These are phyloP conservation scores for Phylloporus scabripes DNA, from an alignment of 768 basidiomycete genomes.

Conservation along the genomic window DNA sequence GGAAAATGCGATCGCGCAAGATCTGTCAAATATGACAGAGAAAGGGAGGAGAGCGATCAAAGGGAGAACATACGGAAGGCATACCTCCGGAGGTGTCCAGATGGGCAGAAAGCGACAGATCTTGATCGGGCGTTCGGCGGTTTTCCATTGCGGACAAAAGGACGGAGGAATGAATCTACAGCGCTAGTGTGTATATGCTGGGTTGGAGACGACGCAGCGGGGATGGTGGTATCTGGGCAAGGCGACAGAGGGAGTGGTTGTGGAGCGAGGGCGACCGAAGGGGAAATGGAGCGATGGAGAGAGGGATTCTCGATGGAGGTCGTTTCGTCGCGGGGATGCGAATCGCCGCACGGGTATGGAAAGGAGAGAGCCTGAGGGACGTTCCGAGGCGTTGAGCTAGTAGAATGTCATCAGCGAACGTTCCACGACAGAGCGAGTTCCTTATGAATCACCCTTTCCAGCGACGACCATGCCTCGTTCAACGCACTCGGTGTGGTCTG, in stretches of 20 bases:
- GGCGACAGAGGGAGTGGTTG: neutral
- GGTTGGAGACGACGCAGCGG: no score
- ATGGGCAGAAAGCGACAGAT: slow-evolving; percentile 8
- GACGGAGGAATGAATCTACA: neutral
- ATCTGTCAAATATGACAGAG: slow-evolving; percentile 11
- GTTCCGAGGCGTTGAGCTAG: neutral
- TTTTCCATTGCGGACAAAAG: slow-evolving; percentile 22
- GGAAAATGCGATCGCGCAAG: slow-evolving; percentile 8
- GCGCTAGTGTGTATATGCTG: no score
- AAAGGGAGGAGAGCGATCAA: slow-evolving; percentile 11
- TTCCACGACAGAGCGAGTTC: neutral
- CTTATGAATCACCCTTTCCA: neutral
- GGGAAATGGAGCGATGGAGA: slow-evolving; percentile 3
- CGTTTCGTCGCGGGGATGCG: slow-evolving; percentile 2
- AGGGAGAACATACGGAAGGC: slow-evolving; percentile 11
- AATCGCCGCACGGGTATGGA: slow-evolving; percentile 8
- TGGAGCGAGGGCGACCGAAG: neutral
- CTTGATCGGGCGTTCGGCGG: slow-evolving; percentile 17
- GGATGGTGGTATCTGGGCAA: neutral
- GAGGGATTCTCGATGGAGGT: slow-evolving; percentile 13
- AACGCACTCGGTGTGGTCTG: neutral
- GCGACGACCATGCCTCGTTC: neutral
- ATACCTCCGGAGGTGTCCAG: slow-evolving; percentile 24
- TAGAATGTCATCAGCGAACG: slow-evolving; percentile 1
- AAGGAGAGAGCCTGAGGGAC: neutral